Base-by-base conservation (phyloP, 1,284 basidiomycete species). In the Cryptococcus jaspeensis region DNA sequence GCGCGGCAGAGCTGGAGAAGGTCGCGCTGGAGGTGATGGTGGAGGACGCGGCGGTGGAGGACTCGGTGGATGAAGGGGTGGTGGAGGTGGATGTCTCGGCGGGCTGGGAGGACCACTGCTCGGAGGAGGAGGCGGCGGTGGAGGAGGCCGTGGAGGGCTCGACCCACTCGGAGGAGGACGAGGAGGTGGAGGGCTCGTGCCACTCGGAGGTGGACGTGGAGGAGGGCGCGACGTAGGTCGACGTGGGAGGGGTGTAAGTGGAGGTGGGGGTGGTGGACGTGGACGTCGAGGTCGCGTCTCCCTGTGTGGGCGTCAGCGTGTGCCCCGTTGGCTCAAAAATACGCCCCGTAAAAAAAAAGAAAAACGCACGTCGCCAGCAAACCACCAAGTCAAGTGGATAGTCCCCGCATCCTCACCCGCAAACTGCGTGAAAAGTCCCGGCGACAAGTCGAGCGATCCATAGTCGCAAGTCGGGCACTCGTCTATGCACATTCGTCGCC, bases 401-500 rank as follows among this genome's bases (percentile, higher is more conserved):
- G 75, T 66, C 16, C 81, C 82, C 1, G 60, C 61, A 41, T 50
- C 55, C 8, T 65, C 55, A 23, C 66, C 47, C 1, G 73, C 80
- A 63, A 82, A 83, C 67, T 65, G 71, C 8, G 66, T 18, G 73
- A 85, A 84, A 16, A 84, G 80, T 40, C 78, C 72, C 8, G 75
- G 70, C 20, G 81, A 81, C 52, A 84, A 69, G 70, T 84, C 83
- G 50, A 85, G 76, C 25, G 71, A 78, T 52, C 80, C 81, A 20
- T 60, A 64, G 43, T 56, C 58, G 50, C 67, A 69, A 18, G 65
- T 64, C 18, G 67, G 67, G 52, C 67, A 69, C 53, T 69, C 65
- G 45, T 69, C 67, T 65, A 37, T 16, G 15, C n/a, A 5, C 20
- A 20, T 9, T 15, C n/a, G 42, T 20, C 40, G 45, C 46, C 32